Base-by-base conservation (phyloP, 768 basidiomycete species). In the Fomitopsis pulvina region DNA sequence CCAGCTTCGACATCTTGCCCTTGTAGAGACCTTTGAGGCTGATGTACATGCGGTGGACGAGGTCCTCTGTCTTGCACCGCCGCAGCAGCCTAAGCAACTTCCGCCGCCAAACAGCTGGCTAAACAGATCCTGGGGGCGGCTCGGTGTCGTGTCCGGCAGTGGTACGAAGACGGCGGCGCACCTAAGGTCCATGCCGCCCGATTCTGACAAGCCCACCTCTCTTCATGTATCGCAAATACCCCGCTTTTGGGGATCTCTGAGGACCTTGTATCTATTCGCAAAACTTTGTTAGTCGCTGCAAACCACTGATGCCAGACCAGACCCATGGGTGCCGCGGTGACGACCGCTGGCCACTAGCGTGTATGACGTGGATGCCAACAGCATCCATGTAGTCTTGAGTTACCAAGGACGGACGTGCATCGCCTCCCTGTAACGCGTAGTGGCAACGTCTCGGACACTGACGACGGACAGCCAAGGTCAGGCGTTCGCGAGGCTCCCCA, bases 1-100 rank as follows among this genome's bases (percentile, higher is more conserved):
- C 91, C 52, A 99, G 88, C 69, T 98, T 98, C 40, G 94, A 92
- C 3, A 92, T 95, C 71, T 98, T 99, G 69, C 96, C 95, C 68
- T 90, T 93, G 82, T 97, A 98, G 3, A 99, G 81, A 66, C 98
- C 96, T 70, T 98, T 95, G 55, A 99, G 83, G n/a, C 92, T 82
- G 62, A 97, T 93, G 63, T 87, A 79, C 55, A 98, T 89, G 50
- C 94, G 88, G 70, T 99, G 96, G 4, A 98, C 88, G 57, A 99
- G 89, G 68, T 99, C 96, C 68, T 98, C 98, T 52, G 93, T 96
- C 69, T 90, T 93, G 63, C 92, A 87, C 18, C 66, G 6, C 79
- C 76, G 43, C 68, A 66, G 1, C 81, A 86, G 32, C 87, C 86
- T 56, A 88, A 87, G 64, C 87, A 83, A 6, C 84, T 81, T 0